A percentile compares a stretch with the other conserved stretches of the same genome.
Evolutionary conservation across 208 protist genomes (phyloP).

Genomic region (Trypanosoma lewisi): DNA sequence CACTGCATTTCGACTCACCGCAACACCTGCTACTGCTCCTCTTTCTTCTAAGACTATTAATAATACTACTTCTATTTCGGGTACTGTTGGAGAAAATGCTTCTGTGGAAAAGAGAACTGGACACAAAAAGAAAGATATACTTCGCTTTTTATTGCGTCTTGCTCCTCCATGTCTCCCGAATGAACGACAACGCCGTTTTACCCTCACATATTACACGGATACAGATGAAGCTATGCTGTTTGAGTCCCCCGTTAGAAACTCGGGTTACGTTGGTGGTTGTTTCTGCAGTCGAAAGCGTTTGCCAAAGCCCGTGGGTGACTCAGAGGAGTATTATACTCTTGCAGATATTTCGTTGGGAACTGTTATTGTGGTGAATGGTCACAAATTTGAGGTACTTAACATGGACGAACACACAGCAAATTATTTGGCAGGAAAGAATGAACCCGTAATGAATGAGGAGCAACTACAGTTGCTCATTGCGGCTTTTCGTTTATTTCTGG

Average conservation of each 20-base stretch:
- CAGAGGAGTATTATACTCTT: slow-evolving; percentile 50
- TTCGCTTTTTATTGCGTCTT: slow-evolving; percentile 75
- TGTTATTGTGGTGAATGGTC: slow-evolving; percentile 62
- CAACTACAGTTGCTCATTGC: slow-evolving; percentile 51
- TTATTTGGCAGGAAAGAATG: slow-evolving; percentile 41
- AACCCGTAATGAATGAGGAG: slow-evolving; percentile 30
- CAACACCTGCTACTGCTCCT: slow-evolving; percentile 17
- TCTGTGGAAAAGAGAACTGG: not conserved
- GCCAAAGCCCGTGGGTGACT: slow-evolving; percentile 37
- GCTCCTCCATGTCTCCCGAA: slow-evolving; percentile 43
- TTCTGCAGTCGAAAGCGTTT: slow-evolving; percentile 71
- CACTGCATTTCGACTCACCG: slow-evolving; percentile 13
- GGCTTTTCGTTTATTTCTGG: slow-evolving; percentile 65
- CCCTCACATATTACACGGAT: slow-evolving; percentile 81
- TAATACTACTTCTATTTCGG: not conserved
- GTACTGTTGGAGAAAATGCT: not conserved
- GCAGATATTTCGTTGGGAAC: slow-evolving; percentile 68
- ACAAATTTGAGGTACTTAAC: slow-evolving; percentile 63
- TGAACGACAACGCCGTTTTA: slow-evolving; percentile 69
- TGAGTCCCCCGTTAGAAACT: slow-evolving; percentile 61
- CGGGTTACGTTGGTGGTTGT: slow-evolving; percentile 78
- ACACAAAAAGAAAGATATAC: slow-evolving; percentile 37
- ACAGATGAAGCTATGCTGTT: slow-evolving; percentile 88
- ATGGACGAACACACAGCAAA: slow-evolving; percentile 84
- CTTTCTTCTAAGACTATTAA: not conserved